Evolutionary conservation across 106 monocot species (phyloP).

Genomic region (Acorus calamus): DNA sequence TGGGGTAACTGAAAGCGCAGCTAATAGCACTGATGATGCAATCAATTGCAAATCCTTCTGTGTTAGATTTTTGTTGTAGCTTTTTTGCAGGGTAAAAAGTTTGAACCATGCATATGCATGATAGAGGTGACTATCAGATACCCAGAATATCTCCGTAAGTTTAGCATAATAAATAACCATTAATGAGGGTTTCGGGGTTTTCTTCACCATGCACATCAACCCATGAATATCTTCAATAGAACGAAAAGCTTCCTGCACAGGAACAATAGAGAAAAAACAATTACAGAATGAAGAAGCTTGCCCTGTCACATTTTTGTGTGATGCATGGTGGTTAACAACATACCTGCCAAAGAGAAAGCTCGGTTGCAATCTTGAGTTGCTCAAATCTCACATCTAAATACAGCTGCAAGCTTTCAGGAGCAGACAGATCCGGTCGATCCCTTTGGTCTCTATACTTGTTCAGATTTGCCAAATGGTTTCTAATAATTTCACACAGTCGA

Average conservation of each 20-base stretch:
- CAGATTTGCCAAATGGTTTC: constrained; percentile 86
- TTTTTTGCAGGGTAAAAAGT: constrained; percentile 79
- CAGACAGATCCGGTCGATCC: constrained; percentile 84
- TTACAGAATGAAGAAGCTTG: neutral
- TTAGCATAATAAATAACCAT: constrained; percentile 92
- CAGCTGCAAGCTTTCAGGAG: constrained; percentile 88
- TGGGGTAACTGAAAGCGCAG: constrained; percentile 76
- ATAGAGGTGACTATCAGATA: constrained; percentile 80
- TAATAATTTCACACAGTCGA: constrained; percentile 86
- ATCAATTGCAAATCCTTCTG: constrained; percentile 94
- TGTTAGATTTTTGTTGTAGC: constrained; percentile 83
- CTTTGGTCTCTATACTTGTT: constrained; percentile 95
- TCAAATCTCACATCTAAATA: constrained; percentile 90
- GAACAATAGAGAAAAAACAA: neutral
- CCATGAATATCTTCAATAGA: constrained; percentile 92
- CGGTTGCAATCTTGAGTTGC: constrained; percentile 91
- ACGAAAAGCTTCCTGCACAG: constrained; percentile 88
- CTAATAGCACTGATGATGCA: constrained; percentile 86
- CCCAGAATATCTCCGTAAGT: constrained; percentile 88
- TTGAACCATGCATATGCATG: constrained; percentile 97
- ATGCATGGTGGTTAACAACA: no score
- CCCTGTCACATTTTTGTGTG: neutral
- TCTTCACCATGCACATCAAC: constrained; percentile 94
- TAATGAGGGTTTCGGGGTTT: constrained; percentile 77
- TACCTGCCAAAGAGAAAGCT: constrained; percentile 96